Conservation (phyloP, 192 early-diverging fungal genomes). For the Coemansia sp. region DNA sequence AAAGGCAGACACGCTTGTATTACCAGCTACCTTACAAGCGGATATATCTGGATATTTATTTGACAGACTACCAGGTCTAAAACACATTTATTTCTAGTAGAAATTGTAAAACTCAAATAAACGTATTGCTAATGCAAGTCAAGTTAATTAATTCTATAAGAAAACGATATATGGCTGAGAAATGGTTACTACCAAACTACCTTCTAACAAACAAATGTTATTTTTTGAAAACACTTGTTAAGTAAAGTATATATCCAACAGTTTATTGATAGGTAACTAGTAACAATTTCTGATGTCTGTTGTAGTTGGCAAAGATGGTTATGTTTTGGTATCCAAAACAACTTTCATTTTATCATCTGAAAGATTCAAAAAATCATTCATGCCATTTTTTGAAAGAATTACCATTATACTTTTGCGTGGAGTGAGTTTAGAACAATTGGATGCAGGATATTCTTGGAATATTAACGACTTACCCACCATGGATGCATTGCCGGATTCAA, state of each 20-base stretch:
- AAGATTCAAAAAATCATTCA: not conserved
- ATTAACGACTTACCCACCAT: not conserved
- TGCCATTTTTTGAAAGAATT: not conserved
- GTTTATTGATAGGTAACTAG: too few relatives aligned
- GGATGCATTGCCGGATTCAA: not conserved
- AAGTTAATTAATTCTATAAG: too few relatives aligned
- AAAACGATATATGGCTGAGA: too few relatives aligned
- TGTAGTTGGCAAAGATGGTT: too few relatives aligned
- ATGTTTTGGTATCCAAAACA: not conserved
- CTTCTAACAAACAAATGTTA: too few relatives aligned
- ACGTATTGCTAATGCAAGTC: not conserved
- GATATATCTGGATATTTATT: not conserved
- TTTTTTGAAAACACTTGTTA: too few relatives aligned
- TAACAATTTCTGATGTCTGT: too few relatives aligned
- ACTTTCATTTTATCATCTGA: not conserved
- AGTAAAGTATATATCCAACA: too few relatives aligned
- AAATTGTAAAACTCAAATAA: not conserved
- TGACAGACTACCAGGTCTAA: not conserved
- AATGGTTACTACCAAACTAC: too few relatives aligned
- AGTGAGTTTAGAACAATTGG: not conserved
- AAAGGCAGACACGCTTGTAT: not conserved
- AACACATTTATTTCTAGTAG: not conserved
- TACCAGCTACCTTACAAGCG: not conserved
- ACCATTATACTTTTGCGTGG: not conserved
- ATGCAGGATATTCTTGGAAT: not conserved